A percentile compares a stretch with the other conserved stretches of the same genome.
Evolutionary conservation across 2,329 filamentous ascomycete genomes (phyloP).

Genomic region (Triangularia setosa): DNA sequence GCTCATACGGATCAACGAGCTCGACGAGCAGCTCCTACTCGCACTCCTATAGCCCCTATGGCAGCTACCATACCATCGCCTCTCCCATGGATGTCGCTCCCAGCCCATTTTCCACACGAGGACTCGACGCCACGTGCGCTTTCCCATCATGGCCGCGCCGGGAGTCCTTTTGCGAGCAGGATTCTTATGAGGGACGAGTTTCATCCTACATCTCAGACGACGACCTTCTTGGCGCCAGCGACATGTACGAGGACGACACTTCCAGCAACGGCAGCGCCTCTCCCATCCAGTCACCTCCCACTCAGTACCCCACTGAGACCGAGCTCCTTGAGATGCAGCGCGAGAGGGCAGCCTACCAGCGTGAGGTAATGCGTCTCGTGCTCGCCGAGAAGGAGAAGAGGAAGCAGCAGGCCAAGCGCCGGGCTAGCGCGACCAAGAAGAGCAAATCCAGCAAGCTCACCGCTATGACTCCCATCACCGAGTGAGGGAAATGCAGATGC

Average conservation of each 20-base stretch:
- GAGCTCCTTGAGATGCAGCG: slow-evolving; percentile 49
- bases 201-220: slow-evolving; percentile 61
- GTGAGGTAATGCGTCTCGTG: slow-evolving; percentile 49
- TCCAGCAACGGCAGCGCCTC: slow-evolving; percentile 45
- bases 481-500: slow-evolving; percentile 38
- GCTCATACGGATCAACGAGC: slow-evolving; percentile 40
- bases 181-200: slow-evolving; percentile 41
- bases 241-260: slow-evolving; percentile 48
- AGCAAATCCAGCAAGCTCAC: slow-evolving; percentile 46
- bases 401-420: slow-evolving; percentile 40
- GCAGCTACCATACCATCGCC: slow-evolving; percentile 48
- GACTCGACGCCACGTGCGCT: slow-evolving; percentile 46
- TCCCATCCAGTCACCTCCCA: slow-evolving; percentile 28
- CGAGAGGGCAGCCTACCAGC: slow-evolving; percentile 48
- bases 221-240: slow-evolving; percentile 52
- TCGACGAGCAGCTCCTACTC: slow-evolving; percentile 39
- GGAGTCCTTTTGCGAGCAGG: slow-evolving; percentile 45
- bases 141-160: slow-evolving; percentile 58
- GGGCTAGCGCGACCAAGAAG: slow-evolving; percentile 38
- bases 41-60: slow-evolving; percentile 33
- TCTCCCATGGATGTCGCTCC: slow-evolving; percentile 45
- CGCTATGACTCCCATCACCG: slow-evolving; percentile 53
- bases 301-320: slow-evolving; percentile 40
- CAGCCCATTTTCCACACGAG: slow-evolving; percentile 36
- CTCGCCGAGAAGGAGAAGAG: slow-evolving; percentile 54